phyloP scores from a whole-genome alignment of 257 asterid species.

The Nicotiana otophora region DNA sequence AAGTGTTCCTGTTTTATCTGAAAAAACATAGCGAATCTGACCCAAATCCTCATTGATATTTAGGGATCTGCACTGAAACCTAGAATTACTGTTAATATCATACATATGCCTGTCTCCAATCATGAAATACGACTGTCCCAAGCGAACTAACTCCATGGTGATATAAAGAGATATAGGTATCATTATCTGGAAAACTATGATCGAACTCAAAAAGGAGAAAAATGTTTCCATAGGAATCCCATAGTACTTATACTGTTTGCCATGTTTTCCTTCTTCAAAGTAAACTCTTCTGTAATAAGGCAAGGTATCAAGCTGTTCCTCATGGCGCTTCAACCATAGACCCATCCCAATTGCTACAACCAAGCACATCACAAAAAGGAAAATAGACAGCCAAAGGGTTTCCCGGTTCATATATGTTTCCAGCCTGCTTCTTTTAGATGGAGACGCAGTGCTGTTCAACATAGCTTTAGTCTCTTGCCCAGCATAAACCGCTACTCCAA shows the following conservation, averaged over 20 bases:
- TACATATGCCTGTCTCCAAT: conserved; percentile 85
- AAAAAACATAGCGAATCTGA: conserved; percentile 77
- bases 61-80: conserved; percentile 96
- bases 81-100: conserved; percentile 52
- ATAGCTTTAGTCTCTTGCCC: conserved; percentile 95
- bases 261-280: conserved; percentile 43
- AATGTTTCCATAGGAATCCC: conserved; percentile 95
- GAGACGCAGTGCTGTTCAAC: conserved; percentile 81
- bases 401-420: conserved; percentile 93
- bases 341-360: conserved; percentile 86
- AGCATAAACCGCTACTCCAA: conserved; percentile 95
- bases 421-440: conserved; percentile 88
- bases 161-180: conserved; percentile 91
- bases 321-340: conserved; percentile 67
- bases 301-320: conserved; percentile 61
- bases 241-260: conserved; percentile 56
- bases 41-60: conserved; percentile 98
- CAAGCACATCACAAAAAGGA: conserved; percentile 75
- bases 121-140: conserved; percentile 97
- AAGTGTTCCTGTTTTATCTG: conserved; percentile 91
- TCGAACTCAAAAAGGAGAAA: conserved; percentile 81
- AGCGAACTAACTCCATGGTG: conserved; percentile 95
- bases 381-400: conserved; percentile 81
- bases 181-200: conserved; percentile 96
- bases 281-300: conserved; percentile 78